Base-by-base conservation (phyloP, 805 yeast genomes). In the Hyphopichia homilentoma region DNA sequence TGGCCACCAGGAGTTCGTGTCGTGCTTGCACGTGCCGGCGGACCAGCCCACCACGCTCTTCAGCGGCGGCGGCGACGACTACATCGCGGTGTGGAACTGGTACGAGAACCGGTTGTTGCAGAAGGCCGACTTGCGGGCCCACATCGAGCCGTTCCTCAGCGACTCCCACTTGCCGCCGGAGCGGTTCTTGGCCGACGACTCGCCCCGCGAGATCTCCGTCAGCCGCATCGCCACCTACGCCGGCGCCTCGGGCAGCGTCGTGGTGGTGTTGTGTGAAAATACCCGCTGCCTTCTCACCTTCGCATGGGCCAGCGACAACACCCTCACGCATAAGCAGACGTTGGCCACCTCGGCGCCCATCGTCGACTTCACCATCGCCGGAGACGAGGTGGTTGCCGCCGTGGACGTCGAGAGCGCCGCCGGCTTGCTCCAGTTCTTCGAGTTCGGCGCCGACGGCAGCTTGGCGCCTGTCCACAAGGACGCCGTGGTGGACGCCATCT, bases 1-100 rank as follows among this genome's bases (percentile, higher is more conserved):
- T 55, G 97, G 95, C 3, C 97, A 90, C 54, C 66, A 68, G 27
- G 84, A 87, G 56, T 94, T 87, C 44, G 80, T 93, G 7, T 81
- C 95, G 2, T 65, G 75, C 5, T 54, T 93, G 41, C 54, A 68
- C 20, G 61, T 79, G 9, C 81, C 87, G 15, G 40, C 53, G 3
- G 77, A 79, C 68, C 57, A 75, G 22, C 51, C 62, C 4, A 50
- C 63, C 15, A 48, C 75, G 13, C 65, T 93, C 33, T 57, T 89
- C 16, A 81, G 93, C 50, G 97, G 82, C 4, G 98, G 99, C 21
- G 99, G 98, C 43, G 98, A 93, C 53, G 77, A 75, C 33, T 77
- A 57, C 43, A 49, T 93, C 8, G 67, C 74, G 38, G 53, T 78
- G 13, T 90, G 97, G 97, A 70, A 84, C 40, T 88, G 97, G 95